Conservation (phyloP, 1,284 basidiomycete species). For the Ganoderma multipileum region DNA sequence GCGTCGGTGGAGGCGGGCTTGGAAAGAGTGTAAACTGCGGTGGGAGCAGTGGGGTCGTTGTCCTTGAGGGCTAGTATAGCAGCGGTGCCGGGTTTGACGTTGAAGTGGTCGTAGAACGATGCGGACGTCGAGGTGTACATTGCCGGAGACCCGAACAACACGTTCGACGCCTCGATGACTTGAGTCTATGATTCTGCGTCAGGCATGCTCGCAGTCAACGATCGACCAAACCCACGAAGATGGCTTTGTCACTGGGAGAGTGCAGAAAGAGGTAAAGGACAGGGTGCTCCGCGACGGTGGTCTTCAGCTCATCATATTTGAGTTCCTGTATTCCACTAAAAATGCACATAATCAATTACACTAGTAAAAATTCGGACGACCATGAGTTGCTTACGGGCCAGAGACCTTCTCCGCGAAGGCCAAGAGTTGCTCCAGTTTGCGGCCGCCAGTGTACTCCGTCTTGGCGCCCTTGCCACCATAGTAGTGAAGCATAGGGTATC, state of each 20-base stretch:
- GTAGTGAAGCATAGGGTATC: conserved; percentile 84
- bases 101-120: conserved; percentile 58
- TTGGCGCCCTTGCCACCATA: conserved; percentile 54
- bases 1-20: conserved; percentile 14
- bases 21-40: conserved; percentile 37
- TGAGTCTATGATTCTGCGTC: conserved; percentile 44
- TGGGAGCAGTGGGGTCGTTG: conserved; percentile 51
- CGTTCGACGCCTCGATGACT: conserved; percentile 54
- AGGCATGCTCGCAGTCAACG: neutral
- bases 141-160: conserved; percentile 74
- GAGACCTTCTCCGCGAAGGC: conserved; percentile 73
- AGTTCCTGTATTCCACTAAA: conserved; percentile 50
- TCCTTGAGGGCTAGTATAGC: conserved; percentile 82
- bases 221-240: conserved; percentile 48
- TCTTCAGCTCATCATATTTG: conserved; percentile 61
- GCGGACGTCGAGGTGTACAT: conserved; percentile 63
- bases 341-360: conserved; percentile 15
- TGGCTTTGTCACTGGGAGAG: conserved; percentile 47
- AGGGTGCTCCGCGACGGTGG: conserved; percentile 57
- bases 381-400: conserved; percentile 35
- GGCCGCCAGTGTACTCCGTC: conserved; percentile 74
- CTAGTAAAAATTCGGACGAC: neutral
- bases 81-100: conserved; percentile 54
- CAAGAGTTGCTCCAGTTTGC: conserved; percentile 73
- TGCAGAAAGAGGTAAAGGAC: conserved; percentile 83